Percentiles rank a stretch among this genome's conserved stretches.
Evolutionary conservation across 2,329 filamentous ascomycete genomes (phyloP).

Genomic region (Talaromyces amestolkiae): DNA sequence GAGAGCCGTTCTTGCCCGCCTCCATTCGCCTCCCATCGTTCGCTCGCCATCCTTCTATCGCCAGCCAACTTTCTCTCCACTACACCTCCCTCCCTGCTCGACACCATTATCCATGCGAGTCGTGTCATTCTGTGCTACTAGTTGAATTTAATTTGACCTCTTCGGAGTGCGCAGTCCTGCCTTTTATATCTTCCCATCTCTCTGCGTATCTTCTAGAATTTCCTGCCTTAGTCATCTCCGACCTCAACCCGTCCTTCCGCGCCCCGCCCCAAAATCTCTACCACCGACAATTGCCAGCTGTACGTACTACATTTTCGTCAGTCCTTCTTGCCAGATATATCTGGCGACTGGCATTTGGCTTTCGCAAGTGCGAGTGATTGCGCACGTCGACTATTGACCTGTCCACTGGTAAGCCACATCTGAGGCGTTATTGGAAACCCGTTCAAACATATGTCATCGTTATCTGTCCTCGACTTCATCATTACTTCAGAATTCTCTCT

Average conservation of each 20-base stretch:
- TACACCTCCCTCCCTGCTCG: background rate
- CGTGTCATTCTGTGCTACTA: background rate
- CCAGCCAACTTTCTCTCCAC: background rate
- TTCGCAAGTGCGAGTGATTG: background rate
- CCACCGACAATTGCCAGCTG: background rate
- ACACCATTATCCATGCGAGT: background rate
- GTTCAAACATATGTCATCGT: background rate
- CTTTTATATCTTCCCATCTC: background rate
- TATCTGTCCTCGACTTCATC: background rate
- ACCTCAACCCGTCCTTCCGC: background rate
- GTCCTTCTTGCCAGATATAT: background rate
- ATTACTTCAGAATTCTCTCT: background rate
- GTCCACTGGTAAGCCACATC: background rate
- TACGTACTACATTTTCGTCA: background rate
- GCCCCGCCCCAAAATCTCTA: constrained; percentile 1
- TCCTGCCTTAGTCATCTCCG: constrained; percentile 8
- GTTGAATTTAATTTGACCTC: background rate
- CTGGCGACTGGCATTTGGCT: background rate
- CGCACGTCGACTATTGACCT: background rate
- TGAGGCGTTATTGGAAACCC: background rate
- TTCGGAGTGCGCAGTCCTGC: background rate
- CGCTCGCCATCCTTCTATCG: background rate
- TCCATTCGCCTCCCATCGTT: background rate
- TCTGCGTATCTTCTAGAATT: constrained; percentile 11
- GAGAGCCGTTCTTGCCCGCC: background rate